Base-by-base conservation (phyloP, 371 early-diverging fungal species). In the Entomophthora muscae region DNA sequence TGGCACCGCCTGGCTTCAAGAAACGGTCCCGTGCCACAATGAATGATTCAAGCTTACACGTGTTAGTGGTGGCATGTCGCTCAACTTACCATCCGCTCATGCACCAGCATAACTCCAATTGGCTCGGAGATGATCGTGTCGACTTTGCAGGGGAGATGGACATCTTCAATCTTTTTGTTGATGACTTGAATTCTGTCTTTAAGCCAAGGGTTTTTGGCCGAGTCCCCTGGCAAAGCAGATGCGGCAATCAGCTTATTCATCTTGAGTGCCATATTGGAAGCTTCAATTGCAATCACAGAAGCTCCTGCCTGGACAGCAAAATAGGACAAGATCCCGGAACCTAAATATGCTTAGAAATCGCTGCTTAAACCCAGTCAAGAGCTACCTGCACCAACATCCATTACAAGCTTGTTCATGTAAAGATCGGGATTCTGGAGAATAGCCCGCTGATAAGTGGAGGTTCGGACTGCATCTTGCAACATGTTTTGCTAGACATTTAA, bases 91-190 rank as follows among this genome's bases (percentile, higher is more conserved):
- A 91, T 91, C 65, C 90, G 81, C 74, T 94, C 96, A 66, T 96
- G 95, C 42, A 96, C 90, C 33, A 95, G 78, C 33, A 98, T 73
- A 13, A 98, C 96, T 57, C 91, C 93, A 67, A 98, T 96, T 13
- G 96, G 96, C 70, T 98, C 98, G 42, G 92, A 91, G 61, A 98
- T 84, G 31, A 98, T 85, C 2, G 90, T 90, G 63, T 98, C 98
- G 1, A 98, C 95, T 70, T 80, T 70, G 23, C 80, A 73, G 42
- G 83, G 77, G 5, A 87, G 66, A 65, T 73, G 67, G 3, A 83
- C 75, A 30, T 89, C 84, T 69, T 94, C 96, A 53, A 94, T 85
- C 73, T 89, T 85, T 70, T 89, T 76, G 72, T 88, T 83, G 42
- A 95, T 75, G 1, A 94, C 91, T 52, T 88, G 79, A 32, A 97